Base-by-base conservation (phyloP, 164 flowering plant species). In the Vitis cinerea region DNA sequence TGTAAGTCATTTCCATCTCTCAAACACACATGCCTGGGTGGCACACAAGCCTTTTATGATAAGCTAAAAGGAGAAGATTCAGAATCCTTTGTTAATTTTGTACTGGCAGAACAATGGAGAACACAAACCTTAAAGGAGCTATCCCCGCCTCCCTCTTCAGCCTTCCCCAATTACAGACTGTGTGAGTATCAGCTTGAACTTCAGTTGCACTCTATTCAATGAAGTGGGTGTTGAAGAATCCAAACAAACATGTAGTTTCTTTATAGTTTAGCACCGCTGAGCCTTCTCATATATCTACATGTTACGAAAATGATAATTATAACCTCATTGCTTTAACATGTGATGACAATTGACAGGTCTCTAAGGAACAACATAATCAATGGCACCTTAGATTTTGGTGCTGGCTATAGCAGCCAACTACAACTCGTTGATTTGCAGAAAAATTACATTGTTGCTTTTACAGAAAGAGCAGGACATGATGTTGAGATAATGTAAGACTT, bases 121-220 rank as follows among this genome's bases (percentile, higher is more conserved):
- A 51, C 30, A 80, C 86, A n/a, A 49, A 61, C 57, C 72, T 90
- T 75, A 69, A 73, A 75, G 94, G 94, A 70, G 48, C 51, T 63
- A 37, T 87, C 71, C 90, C 92, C 3, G 23, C 15, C 3, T 1
- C 16, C 29, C 61, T 90, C n/a, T 90, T 88, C 79, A 72, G 75
- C 66, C 75, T 81, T 61, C 73, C 84, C 60, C 69, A 74, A 23
- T 71, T 90, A 61, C 85, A 87, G 83, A 80, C 72, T 27, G 80
- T 88, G 94, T 90, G 69, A 84, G 94, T 72, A 61, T 27, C 48
- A 12, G 12, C 66, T 60, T 67, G n/a, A 17, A 56, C 15, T 63
- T 50, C 44, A 37, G 44, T 37, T 37, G 44, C 44, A 37, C 44
- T 37, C 44, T 37, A 37, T 23, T 23, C 27, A 23, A 23, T 37